A percentile compares a stretch with the other conserved stretches of the same genome.
Evolutionary conservation across 2,329 filamentous ascomycete genomes (phyloP).

Genomic region (Sporothrix schenckii): DNA sequence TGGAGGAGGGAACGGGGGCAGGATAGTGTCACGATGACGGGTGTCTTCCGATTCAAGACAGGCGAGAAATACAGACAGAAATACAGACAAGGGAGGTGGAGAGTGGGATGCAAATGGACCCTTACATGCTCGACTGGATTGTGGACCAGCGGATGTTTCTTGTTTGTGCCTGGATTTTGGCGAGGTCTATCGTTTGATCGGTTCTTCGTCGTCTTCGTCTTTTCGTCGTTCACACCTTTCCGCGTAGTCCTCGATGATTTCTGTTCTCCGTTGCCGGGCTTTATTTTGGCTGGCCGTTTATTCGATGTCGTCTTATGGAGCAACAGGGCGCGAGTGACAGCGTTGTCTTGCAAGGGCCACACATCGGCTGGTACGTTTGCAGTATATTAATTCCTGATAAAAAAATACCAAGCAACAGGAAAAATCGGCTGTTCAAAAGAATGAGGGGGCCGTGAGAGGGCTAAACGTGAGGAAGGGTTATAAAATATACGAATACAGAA

Average conservation of each 20-base stretch:
- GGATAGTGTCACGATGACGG: conserved; percentile 17
- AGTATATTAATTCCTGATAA: conserved; percentile 3
- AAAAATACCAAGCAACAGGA: neutral
- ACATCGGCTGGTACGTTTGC: neutral
- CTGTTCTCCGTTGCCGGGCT: neutral
- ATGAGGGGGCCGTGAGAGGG: neutral
- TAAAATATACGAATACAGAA: neutral
- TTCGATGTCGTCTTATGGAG: conserved; percentile 7
- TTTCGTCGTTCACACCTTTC: neutral
- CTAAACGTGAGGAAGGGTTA: conserved; percentile 9
- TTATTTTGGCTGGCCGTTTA: conserved; percentile 6
- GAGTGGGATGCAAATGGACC: neutral
- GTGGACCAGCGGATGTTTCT: conserved; percentile 19
- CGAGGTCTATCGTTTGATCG: conserved; percentile 5
- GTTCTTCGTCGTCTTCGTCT: neutral
- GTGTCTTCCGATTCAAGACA: neutral
- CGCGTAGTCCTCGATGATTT: neutral
- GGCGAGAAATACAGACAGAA: neutral
- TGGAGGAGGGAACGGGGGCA: neutral
- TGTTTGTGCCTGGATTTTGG: conserved; percentile 23
- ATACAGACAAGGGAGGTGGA: neutral
- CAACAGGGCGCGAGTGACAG: neutral
- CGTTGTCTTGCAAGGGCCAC: neutral
- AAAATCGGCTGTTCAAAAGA: conserved; percentile 13
- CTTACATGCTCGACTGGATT: conserved; percentile 15